Percentiles rank a stretch among this genome's conserved stretches.
These are phyloP conservation scores for Syzygium aromaticum DNA, from an alignment of 345 rosid species.

Conservation along the genomic window DNA sequence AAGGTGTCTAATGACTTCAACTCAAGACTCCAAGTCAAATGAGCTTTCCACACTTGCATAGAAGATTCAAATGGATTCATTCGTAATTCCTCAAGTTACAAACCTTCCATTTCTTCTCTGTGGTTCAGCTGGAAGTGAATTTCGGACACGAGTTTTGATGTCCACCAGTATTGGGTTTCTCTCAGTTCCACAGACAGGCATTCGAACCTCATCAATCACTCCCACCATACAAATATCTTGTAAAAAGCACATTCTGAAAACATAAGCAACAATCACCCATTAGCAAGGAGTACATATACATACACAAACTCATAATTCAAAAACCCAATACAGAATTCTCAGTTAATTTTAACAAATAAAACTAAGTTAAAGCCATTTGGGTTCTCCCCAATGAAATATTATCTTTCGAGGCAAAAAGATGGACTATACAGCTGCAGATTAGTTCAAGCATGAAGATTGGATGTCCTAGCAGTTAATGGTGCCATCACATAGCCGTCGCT, in stretches of 20 bases:
- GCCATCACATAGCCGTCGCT: neutral
- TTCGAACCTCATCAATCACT: conserved; percentile 62
- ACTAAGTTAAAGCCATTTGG: neutral
- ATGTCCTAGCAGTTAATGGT: neutral
- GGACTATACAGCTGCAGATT: neutral
- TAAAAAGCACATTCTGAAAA: conserved; percentile 50
- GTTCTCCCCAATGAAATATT: neutral
- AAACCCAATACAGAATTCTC: neutral
- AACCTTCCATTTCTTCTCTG: conserved; percentile 84
- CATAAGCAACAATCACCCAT: conserved; percentile 1
- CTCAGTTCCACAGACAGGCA: conserved; percentile 24
- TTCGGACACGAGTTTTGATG: conserved; percentile 54
- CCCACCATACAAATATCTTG: conserved; percentile 69
- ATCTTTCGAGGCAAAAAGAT: neutral
- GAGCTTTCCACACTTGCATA: neutral
- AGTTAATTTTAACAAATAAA: neutral
- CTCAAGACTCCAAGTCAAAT: neutral
- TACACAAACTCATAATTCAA: neutral
- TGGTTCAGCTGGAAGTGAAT: conserved; percentile 62
- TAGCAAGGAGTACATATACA: neutral
- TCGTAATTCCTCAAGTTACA: neutral
- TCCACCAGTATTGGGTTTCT: conserved; percentile 47
- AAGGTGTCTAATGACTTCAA: neutral
- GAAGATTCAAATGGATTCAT: neutral
- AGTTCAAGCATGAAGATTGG: neutral